Conservation (phyloP, 139 green algal species). For the Astrephomene gubernaculifera region DNA sequence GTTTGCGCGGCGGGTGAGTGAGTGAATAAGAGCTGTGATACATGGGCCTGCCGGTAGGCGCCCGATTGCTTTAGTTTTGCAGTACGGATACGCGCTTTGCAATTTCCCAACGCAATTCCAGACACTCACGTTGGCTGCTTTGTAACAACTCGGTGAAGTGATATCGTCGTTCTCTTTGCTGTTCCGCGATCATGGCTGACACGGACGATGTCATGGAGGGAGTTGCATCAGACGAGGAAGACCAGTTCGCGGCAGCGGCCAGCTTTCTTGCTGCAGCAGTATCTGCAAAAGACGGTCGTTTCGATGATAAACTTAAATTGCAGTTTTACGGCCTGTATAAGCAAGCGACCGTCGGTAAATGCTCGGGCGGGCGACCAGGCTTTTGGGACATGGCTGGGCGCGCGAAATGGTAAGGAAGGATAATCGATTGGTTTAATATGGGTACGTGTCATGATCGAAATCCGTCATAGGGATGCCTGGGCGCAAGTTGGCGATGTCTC, state of each 20-base stretch:
- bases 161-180: no score
- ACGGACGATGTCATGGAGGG: constrained; percentile 4
- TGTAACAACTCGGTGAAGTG: no score
- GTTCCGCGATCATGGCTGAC: background rate
- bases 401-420: constrained; percentile 31
- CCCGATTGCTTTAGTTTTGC: no score
- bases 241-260: constrained; percentile 13
- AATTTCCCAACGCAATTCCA: no score
- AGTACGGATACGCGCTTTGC: background rate
- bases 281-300: constrained; percentile 16
- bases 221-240: constrained; percentile 12
- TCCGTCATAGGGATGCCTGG: constrained; percentile 43
- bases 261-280: constrained; percentile 32
- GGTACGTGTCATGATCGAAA: background rate
- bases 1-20: background rate
- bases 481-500: constrained; percentile 14
- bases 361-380: background rate
- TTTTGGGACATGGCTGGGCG: constrained; percentile 39
- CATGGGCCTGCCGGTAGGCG: no score
- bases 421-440: background rate
- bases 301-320: constrained; percentile 36
- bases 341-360: constrained; percentile 29
- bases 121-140: no score
- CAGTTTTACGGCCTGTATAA: constrained; percentile 42
- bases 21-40: no score